These are phyloP conservation scores for Aristolochia fimbriata DNA, from an alignment of 164 flowering plant species.

Conservation along the genomic window DNA sequence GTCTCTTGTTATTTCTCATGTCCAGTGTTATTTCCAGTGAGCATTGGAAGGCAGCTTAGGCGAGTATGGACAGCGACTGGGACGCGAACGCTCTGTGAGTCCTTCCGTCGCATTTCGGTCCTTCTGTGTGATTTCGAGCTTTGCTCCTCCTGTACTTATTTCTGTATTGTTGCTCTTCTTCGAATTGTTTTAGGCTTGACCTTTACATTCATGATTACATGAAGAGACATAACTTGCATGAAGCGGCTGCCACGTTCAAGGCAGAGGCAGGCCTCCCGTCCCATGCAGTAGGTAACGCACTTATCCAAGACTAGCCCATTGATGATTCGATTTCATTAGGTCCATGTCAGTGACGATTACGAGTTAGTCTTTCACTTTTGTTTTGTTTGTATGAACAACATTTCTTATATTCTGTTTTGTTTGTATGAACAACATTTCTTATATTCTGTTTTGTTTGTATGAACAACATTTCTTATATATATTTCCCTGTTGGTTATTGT, in stretches of 20 bases:
- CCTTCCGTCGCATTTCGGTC: no score
- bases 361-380: background rate
- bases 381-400: background rate
- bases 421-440: background rate
- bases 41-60: no score
- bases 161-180: background rate
- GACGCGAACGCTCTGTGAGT: background rate
- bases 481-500: background rate
- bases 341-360: background rate
- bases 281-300: background rate
- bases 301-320: background rate
- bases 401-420: background rate
- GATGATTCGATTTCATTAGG: background rate
- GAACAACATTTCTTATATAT: background rate
- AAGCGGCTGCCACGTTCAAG: background rate
- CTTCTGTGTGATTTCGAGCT: background rate
- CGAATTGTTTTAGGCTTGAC: background rate
- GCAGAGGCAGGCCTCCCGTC: background rate
- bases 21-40: no score
- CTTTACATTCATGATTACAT: constrained; percentile 2
- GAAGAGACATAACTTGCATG: background rate
- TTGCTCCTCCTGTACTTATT: background rate
- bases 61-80: background rate
- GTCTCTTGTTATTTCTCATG: no score
- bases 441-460: background rate